Evolutionary conservation across 805 yeast genomes (phyloP).

Genomic region (Candida pini): DNA sequence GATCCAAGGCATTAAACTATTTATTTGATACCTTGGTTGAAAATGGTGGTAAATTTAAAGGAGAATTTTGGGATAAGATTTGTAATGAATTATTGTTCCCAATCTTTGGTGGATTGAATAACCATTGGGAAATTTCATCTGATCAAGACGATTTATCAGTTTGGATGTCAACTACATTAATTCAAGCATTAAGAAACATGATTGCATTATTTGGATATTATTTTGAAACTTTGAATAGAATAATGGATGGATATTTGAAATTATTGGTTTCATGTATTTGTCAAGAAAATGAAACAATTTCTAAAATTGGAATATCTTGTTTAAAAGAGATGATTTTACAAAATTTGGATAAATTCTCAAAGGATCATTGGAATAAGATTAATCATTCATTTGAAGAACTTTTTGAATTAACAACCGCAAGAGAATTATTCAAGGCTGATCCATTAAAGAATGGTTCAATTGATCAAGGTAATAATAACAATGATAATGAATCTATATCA

Average conservation of each 20-base stretch:
- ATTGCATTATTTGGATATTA: conserved; percentile 77
- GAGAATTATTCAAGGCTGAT: conserved; percentile 66
- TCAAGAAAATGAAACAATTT: conserved; percentile 95
- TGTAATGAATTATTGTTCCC: conserved; percentile 83
- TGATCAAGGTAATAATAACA: conserved; percentile 21
- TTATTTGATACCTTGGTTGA: conserved; percentile 77
- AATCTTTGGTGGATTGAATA: conserved; percentile 73
- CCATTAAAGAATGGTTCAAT: conserved; percentile 31
- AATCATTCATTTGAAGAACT: conserved; percentile 59
- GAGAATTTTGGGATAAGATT: conserved; percentile 75
- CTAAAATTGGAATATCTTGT: conserved; percentile 90
- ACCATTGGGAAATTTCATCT: conserved; percentile 66
- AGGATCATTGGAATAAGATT: conserved; percentile 69
- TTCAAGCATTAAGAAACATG: conserved; percentile 89
- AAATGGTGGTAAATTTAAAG: conserved; percentile 71
- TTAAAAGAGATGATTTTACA: conserved; percentile 73
- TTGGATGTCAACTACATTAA: conserved; percentile 94
- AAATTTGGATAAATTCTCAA: conserved; percentile 59
- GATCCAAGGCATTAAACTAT: conserved; percentile 79
- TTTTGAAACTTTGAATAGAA: conserved; percentile 66
- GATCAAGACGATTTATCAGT: conserved; percentile 85
- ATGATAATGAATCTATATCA: conserved; percentile 23
- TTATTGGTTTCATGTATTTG: conserved; percentile 83
- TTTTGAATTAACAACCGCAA: conserved; percentile 81
- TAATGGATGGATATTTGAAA: conserved; percentile 74